Evolutionary conservation across 768 basidiomycete genomes (phyloP).

Genomic region (Leccinum arenicola): DNA sequence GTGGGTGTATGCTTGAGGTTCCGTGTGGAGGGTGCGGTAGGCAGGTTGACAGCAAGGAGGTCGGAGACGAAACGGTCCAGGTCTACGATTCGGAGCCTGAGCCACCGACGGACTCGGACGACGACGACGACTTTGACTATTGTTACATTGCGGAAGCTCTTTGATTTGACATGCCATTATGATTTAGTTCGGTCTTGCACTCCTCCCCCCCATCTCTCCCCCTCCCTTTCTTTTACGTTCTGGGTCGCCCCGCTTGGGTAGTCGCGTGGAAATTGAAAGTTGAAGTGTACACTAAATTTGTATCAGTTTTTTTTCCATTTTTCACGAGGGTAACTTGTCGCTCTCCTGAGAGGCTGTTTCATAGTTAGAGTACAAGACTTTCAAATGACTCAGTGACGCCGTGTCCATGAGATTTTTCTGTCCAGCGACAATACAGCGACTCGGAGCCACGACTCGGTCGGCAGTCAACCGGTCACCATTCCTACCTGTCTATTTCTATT

Average conservation of each 20-base stretch:
- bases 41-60: neutral
- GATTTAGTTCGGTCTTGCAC: neutral
- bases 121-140: conserved; percentile 27
- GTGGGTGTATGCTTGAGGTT: neutral
- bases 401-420: too few relatives aligned
- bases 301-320: neutral
- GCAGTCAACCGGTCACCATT: too few relatives aligned
- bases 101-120: conserved; percentile 18
- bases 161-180: neutral
- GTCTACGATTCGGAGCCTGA: conserved; percentile 27
- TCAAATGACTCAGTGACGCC: too few relatives aligned
- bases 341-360: neutral
- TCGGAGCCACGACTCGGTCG: too few relatives aligned
- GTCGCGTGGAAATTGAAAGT: neutral
- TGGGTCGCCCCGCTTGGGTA: neutral
- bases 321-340: neutral
- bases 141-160: conserved; percentile 16
- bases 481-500: too few relatives aligned
- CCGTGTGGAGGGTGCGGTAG: neutral
- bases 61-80: conserved; percentile 9
- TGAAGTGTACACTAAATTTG: conserved; percentile 4
- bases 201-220: neutral
- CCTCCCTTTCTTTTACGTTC: neutral
- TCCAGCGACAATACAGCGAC: too few relatives aligned
- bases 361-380: neutral